phyloP scores from a whole-genome alignment of 352 stramenopile species.

The Pilasporangium apinafurcum region DNA sequence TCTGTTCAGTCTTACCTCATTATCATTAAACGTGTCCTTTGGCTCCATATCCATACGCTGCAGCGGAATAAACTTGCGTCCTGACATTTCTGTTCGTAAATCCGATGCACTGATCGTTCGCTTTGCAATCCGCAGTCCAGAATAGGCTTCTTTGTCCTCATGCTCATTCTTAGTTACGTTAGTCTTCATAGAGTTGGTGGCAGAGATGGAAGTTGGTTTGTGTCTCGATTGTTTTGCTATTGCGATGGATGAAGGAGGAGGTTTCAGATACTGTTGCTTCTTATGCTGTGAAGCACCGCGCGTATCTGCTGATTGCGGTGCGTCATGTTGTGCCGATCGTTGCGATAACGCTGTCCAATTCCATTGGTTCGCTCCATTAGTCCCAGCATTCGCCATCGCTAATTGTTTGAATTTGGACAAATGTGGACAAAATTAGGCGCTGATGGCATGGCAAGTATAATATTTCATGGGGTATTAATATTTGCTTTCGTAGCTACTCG shows the following conservation, averaged over 20 bases:
- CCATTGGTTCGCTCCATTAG: too few relatives aligned
- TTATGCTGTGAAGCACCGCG: background rate
- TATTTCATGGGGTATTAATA: too few relatives aligned
- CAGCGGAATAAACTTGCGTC: slow-evolving; percentile 59
- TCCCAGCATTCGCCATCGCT: too few relatives aligned
- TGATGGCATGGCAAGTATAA: too few relatives aligned
- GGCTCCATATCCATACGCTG: slow-evolving; percentile 46
- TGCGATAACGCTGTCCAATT: slow-evolving; percentile 16
- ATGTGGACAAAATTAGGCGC: too few relatives aligned
- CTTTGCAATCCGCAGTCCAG: slow-evolving; percentile 43
- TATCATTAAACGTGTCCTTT: slow-evolving; percentile 46
- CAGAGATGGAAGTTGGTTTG: background rate
- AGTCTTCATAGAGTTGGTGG: slow-evolving; percentile 6
- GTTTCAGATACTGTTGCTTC: background rate
- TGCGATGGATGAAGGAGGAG: background rate
- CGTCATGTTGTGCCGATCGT: slow-evolving; percentile 6
- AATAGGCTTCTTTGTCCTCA: slow-evolving; percentile 40
- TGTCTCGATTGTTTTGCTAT: background rate
- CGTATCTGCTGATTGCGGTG: background rate
- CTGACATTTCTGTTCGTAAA: slow-evolving; percentile 58
- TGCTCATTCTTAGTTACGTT: slow-evolving; percentile 5
- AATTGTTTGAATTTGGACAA: too few relatives aligned
- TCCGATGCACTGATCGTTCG: slow-evolving; percentile 37
- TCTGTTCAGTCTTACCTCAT: slow-evolving; percentile 33
- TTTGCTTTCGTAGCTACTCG: too few relatives aligned